phyloP scores from a whole-genome alignment of 164 flowering plant species.

The Nymphaea colorata region DNA sequence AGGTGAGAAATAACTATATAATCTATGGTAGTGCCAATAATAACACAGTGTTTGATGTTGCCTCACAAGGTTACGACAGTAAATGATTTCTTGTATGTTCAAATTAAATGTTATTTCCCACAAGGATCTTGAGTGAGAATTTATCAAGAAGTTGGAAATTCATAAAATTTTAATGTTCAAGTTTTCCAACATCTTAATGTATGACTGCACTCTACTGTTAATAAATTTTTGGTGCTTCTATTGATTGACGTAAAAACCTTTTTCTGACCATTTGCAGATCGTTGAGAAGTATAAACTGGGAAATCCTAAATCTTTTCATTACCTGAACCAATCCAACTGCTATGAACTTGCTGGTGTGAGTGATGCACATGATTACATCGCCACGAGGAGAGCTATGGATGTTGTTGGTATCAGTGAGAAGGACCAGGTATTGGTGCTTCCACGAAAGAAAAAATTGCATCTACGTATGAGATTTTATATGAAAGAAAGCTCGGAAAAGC shows the following conservation, averaged over 20 bases:
- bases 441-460: neutral
- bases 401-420: conserved; percentile 60
- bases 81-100: too few species aligned
- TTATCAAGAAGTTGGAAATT: too few species aligned
- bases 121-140: too few species aligned
- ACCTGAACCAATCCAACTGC: conserved; percentile 84
- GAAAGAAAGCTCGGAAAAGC: neutral
- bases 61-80: neutral
- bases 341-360: conserved; percentile 57
- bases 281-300: conserved; percentile 69
- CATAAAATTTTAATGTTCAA: too few species aligned
- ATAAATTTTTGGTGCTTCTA: neutral
- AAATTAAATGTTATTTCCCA: too few species aligned
- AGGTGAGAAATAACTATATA: conserved; percentile 22
- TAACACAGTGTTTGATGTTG: neutral
- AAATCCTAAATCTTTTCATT: conserved; percentile 74
- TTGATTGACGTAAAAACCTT: neutral
- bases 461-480: neutral
- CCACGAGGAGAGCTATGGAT: conserved; percentile 83
- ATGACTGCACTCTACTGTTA: too few species aligned
- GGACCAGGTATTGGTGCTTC: conserved; percentile 54
- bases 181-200: too few species aligned
- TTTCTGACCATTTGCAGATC: conserved; percentile 27
- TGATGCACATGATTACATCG: conserved; percentile 69
- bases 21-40: neutral